phyloP scores from a whole-genome alignment of 306 rosid species.

The Pachyrhizus erosus region DNA sequence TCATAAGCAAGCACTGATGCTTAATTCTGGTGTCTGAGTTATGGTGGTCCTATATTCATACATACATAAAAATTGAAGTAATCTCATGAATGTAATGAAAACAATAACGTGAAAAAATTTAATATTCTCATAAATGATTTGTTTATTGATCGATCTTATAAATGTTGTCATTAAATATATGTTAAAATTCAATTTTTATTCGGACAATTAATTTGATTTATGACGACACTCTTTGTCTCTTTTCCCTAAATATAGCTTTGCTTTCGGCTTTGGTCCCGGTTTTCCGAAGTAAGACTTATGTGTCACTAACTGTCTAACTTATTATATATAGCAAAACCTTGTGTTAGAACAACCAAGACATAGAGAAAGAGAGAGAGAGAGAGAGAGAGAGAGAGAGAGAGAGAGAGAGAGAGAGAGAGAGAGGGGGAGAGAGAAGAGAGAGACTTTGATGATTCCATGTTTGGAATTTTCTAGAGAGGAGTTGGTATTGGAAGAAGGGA shows the following conservation, averaged over 20 bases:
- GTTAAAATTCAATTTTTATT: not conserved
- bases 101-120: not conserved
- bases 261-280: constrained; percentile 21
- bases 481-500: constrained; percentile 35
- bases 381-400: not conserved
- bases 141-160: not conserved
- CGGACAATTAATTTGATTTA: not conserved
- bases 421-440: not conserved
- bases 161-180: not conserved
- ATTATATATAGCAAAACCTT: not conserved
- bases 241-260: constrained; percentile 11
- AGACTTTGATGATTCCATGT: constrained; percentile 36
- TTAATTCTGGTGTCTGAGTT: no score
- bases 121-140: not conserved
- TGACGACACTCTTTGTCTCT: constrained; percentile 13
- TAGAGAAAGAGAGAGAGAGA: not conserved
- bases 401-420: not conserved
- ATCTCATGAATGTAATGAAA: not conserved
- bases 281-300: constrained; percentile 8
- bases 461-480: constrained; percentile 31
- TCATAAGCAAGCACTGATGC: no score
- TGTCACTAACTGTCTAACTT: not conserved
- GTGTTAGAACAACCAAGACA: not conserved
- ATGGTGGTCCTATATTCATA: no score
- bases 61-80: no score